Conservation (phyloP, 306 rosid species). For the Comarum palustre region DNA sequence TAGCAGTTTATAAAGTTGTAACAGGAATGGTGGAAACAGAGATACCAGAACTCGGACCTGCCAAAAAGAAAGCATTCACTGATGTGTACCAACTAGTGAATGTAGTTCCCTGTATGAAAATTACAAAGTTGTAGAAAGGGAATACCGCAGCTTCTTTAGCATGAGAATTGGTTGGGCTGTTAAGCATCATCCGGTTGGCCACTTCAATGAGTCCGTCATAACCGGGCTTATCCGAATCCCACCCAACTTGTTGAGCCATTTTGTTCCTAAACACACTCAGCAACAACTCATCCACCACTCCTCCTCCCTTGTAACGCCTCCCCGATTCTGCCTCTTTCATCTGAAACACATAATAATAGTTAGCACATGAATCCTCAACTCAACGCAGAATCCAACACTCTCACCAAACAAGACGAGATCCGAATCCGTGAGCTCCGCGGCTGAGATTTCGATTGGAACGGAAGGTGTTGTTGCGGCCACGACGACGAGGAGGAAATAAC, state of each 20-base stretch:
- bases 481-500: slow-evolving; percentile 15
- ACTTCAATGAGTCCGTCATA: slow-evolving; percentile 86
- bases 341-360: not conserved
- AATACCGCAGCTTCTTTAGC: slow-evolving; percentile 77
- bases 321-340: not conserved
- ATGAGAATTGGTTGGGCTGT: slow-evolving; percentile 54
- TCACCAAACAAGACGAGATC: slow-evolving; percentile 44
- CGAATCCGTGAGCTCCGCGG: slow-evolving; percentile 26
- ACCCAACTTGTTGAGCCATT: slow-evolving; percentile 83
- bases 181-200: slow-evolving; percentile 64
- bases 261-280: slow-evolving; percentile 70
- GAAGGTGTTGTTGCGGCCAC: not conserved
- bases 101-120: not conserved
- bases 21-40: slow-evolving; percentile 75
- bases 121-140: no score
- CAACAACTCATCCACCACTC: slow-evolving; percentile 62
- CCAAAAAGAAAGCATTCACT: not conserved
- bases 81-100: not conserved
- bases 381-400: not conserved
- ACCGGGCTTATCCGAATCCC: slow-evolving; percentile 78
- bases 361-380: no score
- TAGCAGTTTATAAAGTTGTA: slow-evolving; percentile 68
- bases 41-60: slow-evolving; percentile 72
- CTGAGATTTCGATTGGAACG: slow-evolving; percentile 19
- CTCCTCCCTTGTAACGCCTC: slow-evolving; percentile 49